Conservation (phyloP, 176 grass and related monocot species). For the Triticum monococcum region DNA sequence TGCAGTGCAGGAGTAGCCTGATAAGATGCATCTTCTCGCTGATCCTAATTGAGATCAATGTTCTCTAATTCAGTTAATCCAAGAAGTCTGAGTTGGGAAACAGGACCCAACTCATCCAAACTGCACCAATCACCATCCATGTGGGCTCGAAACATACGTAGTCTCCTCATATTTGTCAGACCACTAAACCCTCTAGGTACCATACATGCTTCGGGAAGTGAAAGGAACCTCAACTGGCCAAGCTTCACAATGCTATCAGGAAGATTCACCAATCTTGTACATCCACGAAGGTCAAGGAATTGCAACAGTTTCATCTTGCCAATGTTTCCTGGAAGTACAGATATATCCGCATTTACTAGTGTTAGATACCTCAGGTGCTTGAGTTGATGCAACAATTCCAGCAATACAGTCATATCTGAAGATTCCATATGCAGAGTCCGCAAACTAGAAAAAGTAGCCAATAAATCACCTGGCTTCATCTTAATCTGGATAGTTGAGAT, state of each 20-base stretch:
- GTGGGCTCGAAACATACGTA: neutral
- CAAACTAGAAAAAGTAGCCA: neutral
- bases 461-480: neutral
- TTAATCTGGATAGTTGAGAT: neutral
- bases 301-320: conserved; percentile 20
- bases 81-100: neutral
- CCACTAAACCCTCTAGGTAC: no score
- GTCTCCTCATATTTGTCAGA: neutral
- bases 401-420: neutral
- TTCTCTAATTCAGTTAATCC: neutral
- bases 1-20: neutral
- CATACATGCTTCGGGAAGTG: neutral
- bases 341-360: neutral
- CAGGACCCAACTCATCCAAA: neutral
- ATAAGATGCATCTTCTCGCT: neutral
- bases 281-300: accelerated
- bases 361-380: conserved; percentile 32
- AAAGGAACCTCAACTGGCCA: neutral
- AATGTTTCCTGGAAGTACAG: neutral
- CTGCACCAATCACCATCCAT: neutral
- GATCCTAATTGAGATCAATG: no score
- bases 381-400: conserved; percentile 6
- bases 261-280: neutral
- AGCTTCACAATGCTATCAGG: neutral
- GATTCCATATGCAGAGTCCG: neutral